These are phyloP conservation scores for Scheffersomyces spartinae DNA, from an alignment of 805 yeast species.

Conservation along the genomic window DNA sequence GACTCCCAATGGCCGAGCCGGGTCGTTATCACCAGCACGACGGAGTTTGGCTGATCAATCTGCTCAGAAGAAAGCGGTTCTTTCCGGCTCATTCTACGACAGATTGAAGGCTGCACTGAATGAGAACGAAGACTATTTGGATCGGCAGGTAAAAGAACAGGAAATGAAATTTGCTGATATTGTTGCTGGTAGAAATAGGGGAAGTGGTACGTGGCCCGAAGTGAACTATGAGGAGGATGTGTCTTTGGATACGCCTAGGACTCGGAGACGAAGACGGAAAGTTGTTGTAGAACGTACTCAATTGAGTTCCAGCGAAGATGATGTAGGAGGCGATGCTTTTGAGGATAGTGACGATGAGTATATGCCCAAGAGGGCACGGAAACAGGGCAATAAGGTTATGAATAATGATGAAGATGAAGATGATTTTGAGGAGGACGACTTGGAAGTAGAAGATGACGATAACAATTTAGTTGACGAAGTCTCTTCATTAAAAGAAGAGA, in stretches of 20 bases:
- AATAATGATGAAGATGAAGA: constrained; percentile 21
- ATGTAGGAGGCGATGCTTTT: not conserved
- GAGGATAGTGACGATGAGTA: constrained; percentile 21
- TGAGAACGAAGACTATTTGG: too few relatives aligned
- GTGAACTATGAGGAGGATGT: too few relatives aligned
- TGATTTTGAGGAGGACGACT: constrained; percentile 4
- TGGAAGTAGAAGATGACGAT: constrained; percentile 5
- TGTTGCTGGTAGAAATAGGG: too few relatives aligned
- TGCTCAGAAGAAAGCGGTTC: constrained; percentile 7
- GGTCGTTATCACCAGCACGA: constrained; percentile 37
- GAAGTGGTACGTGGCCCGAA: too few relatives aligned
- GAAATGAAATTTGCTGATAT: too few relatives aligned
- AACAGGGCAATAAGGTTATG: constrained; percentile 30
- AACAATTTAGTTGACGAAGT: constrained; percentile 4
- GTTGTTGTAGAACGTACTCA: not conserved
- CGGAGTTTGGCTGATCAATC: too few relatives aligned
- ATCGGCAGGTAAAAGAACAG: too few relatives aligned
- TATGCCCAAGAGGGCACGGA: constrained; percentile 36
- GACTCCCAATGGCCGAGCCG: constrained; percentile 35
- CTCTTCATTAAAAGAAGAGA: constrained; percentile 1
- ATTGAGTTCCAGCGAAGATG: not conserved
- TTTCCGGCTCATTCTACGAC: not conserved
- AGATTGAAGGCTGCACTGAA: not conserved
- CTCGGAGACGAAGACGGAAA: too few relatives aligned
- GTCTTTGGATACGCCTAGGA: too few relatives aligned